Base-by-base conservation (phyloP, 495 filamentous ascomycete genomes). In the Umbilicaria muhlenbergii region DNA sequence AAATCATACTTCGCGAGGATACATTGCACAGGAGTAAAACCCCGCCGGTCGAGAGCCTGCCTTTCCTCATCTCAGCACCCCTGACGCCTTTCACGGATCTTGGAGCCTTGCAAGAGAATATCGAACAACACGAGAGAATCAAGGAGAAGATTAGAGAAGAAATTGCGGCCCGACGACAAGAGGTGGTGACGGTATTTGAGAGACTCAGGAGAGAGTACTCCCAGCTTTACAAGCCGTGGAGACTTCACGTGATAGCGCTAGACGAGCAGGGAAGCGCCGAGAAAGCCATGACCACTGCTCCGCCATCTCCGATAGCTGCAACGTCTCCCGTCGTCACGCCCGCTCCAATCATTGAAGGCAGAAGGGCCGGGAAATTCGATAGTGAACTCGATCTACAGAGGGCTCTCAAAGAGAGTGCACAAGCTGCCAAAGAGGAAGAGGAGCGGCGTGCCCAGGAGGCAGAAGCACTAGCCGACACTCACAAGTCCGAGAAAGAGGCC, bases 301-400 rank as follows among this genome's bases (percentile, higher is more conserved):
- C 61, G 60, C 73, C 44, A 38, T 68, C 60, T 60, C 76, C 50
- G 43, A 62, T 68, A 11, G 43, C 46, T 17, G 16, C 38, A 32
- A 15, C 19, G 3, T 58, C 58, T 3, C 50, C 61, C 6, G 55
- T 60, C 3, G 40, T 52, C 35, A 45, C 53, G 45, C 43, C 62
- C 0, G 54, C 60, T 11, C 55, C 64, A 14, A 59, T 63, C 5
- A 61, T 69, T 4, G 66, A 62, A 5, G 58, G 65, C 0, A 58
- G 65, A 14, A 70, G 80, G 12, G 68, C 76, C 38, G 73, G 75
- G 40, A 74, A 77, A 48, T 71, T 77, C 13, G 74, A 73, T 39
- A 82, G 76, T 40, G 84, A 92, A 49, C 70, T 81, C 19, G 86
- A 93, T 49, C 66, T 92, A 38, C 74, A 89, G 50, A 73, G 73